phyloP scores from a whole-genome alignment of 75 land plant species.

The Selaginella tamariscina region DNA sequence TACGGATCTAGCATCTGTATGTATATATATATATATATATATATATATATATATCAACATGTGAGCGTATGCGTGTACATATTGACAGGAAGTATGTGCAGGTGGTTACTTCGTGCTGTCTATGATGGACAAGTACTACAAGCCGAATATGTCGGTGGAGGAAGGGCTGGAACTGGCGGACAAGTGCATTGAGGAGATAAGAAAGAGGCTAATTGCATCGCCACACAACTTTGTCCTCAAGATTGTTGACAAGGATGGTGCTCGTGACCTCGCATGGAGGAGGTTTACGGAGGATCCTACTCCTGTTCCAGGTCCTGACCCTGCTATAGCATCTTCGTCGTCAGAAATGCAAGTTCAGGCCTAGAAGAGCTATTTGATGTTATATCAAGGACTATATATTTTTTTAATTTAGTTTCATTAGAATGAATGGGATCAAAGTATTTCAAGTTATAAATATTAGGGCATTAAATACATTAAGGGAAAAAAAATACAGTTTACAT shows the following conservation, averaged over 20 bases:
- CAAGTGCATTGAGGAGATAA: slow-evolving; percentile 61
- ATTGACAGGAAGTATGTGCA: too few species aligned
- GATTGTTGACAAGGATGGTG: slow-evolving; percentile 93
- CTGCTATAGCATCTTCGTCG: neutral
- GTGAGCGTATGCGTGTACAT: too few species aligned
- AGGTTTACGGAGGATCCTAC: slow-evolving; percentile 45
- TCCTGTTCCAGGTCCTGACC: neutral
- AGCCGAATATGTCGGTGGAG: slow-evolving; percentile 59
- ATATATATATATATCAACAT: too few species aligned
- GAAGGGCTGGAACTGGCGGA: slow-evolving; percentile 73
- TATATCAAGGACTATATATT: too few species aligned
- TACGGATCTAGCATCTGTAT: too few species aligned
- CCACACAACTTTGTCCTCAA: slow-evolving; percentile 90
- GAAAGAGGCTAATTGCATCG: slow-evolving; percentile 63
- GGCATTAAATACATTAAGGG: too few species aligned
- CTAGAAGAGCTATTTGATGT: too few species aligned
- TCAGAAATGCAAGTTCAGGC: neutral
- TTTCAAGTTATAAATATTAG: too few species aligned
- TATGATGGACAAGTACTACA: slow-evolving; percentile 74
- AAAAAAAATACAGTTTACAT: too few species aligned
- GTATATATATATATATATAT: too few species aligned
- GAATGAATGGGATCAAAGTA: too few species aligned
- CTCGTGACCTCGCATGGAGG: slow-evolving; percentile 72
- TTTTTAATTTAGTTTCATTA: too few species aligned
- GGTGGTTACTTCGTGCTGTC: slow-evolving; percentile 69